These are phyloP conservation scores for Aspergillus pseudonomiae DNA, from an alignment of 2,329 filamentous ascomycete species.

Conservation along the genomic window DNA sequence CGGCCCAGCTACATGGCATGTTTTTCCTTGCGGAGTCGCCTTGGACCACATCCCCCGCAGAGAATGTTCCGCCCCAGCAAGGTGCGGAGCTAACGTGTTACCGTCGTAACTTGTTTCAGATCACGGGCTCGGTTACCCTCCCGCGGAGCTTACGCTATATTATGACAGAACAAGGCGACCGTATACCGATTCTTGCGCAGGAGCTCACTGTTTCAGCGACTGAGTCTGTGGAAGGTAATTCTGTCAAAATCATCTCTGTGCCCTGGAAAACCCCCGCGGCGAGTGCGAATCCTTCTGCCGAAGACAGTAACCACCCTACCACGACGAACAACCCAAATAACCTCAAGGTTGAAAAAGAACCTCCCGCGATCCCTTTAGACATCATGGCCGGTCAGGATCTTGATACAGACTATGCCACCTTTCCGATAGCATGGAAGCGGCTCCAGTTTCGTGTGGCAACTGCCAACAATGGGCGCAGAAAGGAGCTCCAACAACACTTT, in stretches of 20 bases:
- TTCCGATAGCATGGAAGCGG: conserved; percentile 91
- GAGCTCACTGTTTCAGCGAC: conserved; percentile 90
- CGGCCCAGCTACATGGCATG: conserved; percentile 68
- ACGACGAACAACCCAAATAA: conserved; percentile 13
- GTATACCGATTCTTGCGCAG: conserved; percentile 77
- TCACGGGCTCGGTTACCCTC: conserved; percentile 83
- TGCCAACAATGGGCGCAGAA: conserved; percentile 90
- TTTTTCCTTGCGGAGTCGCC: conserved; percentile 69
- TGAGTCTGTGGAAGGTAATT: conserved; percentile 90
- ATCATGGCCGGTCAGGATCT: conserved; percentile 66
- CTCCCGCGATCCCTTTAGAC: conserved; percentile 75
- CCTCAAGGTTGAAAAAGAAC: conserved; percentile 79
- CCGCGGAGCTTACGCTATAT: conserved; percentile 78
- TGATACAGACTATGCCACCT: conserved; percentile 83
- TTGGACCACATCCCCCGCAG: conserved; percentile 59
- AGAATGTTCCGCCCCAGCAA: conserved; percentile 58
- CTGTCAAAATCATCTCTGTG: conserved; percentile 92
- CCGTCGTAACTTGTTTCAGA: conserved; percentile 92
- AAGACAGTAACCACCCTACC: conserved; percentile 28
- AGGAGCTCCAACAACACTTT: conserved; percentile 96
- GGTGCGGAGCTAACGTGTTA: conserved; percentile 84
- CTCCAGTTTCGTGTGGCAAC: conserved; percentile 94
- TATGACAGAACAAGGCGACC: conserved; percentile 80
- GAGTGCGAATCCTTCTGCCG: conserved; percentile 57
- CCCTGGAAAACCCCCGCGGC: conserved; percentile 96